A percentile compares a stretch with the other conserved stretches of the same genome.
phyloP scores from a whole-genome alignment of 208 protist species.

The Leptomonas seymouri region DNA sequence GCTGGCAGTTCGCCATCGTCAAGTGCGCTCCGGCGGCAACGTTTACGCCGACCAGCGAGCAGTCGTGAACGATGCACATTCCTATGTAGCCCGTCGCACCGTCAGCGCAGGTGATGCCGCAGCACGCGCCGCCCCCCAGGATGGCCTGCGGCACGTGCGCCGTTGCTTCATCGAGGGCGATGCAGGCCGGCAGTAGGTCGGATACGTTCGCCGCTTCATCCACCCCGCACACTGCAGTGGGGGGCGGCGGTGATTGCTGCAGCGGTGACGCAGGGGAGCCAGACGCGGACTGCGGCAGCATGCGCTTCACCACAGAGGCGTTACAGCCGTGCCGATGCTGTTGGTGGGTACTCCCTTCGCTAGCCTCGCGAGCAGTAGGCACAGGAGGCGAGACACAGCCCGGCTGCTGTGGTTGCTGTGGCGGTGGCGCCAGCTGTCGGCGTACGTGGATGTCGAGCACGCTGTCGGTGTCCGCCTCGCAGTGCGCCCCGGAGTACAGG shows the following conservation, averaged over 20 bases:
- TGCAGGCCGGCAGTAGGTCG: slow-evolving; percentile 52
- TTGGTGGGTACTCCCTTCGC: neutral
- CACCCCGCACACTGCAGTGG: neutral
- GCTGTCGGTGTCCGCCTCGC: slow-evolving; percentile 40
- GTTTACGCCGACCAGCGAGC: slow-evolving; percentile 53
- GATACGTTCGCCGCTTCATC: slow-evolving; percentile 15
- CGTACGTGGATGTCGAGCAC: slow-evolving; percentile 54
- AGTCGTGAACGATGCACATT: slow-evolving; percentile 45
- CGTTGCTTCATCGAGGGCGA: slow-evolving; percentile 56
- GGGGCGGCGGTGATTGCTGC: neutral
- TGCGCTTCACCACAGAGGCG: neutral
- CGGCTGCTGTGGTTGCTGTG: neutral
- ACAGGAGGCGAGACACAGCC: neutral
- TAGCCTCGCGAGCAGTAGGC: neutral
- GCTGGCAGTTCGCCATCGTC: slow-evolving; percentile 41
- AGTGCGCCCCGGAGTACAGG: slow-evolving; percentile 51
- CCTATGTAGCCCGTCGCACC: slow-evolving; percentile 47
- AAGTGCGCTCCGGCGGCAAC: slow-evolving; percentile 50
- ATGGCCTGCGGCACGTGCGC: slow-evolving; percentile 54
- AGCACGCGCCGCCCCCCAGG: slow-evolving; percentile 58
- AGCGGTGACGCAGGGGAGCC: neutral
- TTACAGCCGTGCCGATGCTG: neutral
- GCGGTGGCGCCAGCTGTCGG: neutral
- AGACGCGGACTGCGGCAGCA: neutral
- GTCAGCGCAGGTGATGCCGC: slow-evolving; percentile 54